phyloP scores from a whole-genome alignment of 768 basidiomycete genomes.

The Mycena rebaudengoi region DNA sequence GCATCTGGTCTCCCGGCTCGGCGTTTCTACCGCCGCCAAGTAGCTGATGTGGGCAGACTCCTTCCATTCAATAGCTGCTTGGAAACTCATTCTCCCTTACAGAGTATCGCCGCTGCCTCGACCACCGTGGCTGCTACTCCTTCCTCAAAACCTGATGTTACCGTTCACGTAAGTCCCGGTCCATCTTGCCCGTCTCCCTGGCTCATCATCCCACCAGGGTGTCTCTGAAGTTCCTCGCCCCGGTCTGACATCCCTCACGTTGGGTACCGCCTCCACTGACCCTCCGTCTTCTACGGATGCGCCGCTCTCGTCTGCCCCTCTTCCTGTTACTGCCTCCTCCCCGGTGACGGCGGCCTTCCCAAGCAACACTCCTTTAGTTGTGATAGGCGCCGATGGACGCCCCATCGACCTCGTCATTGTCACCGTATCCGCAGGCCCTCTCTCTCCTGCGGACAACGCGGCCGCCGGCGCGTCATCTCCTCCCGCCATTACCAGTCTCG shows the following conservation, averaged over 20 bases:
- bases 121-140: conserved; percentile 12
- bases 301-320: too few species aligned
- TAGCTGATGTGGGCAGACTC: background rate
- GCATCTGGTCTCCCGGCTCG: background rate
- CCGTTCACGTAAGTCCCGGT: too few species aligned
- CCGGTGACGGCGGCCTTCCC: conserved; percentile 16
- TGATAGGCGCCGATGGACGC: conserved; percentile 42
- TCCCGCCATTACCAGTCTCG: conserved; percentile 15
- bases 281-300: too few species aligned
- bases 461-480: conserved; percentile 19
- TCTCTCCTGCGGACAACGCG: conserved; percentile 7
- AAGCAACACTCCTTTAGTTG: conserved; percentile 26
- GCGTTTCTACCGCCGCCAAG: conserved; percentile 18
- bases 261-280: too few species aligned
- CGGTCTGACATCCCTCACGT: too few species aligned
- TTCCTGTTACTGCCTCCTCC: conserved; percentile 12
- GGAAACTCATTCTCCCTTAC: background rate
- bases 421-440: conserved; percentile 39
- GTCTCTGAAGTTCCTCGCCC: too few species aligned
- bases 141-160: too few species aligned
- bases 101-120: conserved; percentile 1
- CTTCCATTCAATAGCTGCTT: background rate
- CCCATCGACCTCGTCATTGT: conserved; percentile 46
- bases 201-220: too few species aligned
- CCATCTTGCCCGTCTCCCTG: too few species aligned